These are phyloP conservation scores for Conticribra guillardii DNA, from an alignment of 108 stramenopile species.

Conservation along the genomic window DNA sequence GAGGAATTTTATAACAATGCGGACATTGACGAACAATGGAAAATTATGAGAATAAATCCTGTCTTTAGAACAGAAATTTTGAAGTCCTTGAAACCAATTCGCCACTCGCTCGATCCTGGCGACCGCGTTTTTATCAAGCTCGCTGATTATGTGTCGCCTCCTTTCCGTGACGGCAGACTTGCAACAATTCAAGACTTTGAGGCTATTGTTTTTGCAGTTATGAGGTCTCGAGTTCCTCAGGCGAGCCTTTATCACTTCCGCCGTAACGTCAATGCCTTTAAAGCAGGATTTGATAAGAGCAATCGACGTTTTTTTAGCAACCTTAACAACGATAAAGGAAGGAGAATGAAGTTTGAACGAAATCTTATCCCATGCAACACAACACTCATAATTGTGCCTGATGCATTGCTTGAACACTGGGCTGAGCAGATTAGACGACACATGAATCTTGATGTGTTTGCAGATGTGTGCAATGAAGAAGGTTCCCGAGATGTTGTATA, in stretches of 20 bases:
- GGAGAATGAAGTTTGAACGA: constrained; percentile 53
- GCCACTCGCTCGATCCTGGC: constrained; percentile 2
- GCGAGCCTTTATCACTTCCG: constrained; percentile 44
- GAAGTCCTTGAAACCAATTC: constrained; percentile 29
- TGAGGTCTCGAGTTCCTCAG: constrained; percentile 1
- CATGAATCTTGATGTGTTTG: constrained; percentile 52
- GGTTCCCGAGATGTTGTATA: constrained; percentile 50
- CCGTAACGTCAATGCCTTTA: constrained; percentile 39
- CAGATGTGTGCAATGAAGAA: constrained; percentile 14
- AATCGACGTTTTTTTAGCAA: constrained; percentile 42
- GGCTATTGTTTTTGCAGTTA: constrained; percentile 25
- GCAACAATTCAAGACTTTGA: constrained; percentile 44
- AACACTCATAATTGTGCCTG: constrained; percentile 75
- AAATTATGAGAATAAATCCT: constrained; percentile 32
- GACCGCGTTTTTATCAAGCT: constrained; percentile 2
- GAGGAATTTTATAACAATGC: constrained; percentile 52
- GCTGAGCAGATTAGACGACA: constrained; percentile 66
- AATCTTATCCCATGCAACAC: constrained; percentile 59
- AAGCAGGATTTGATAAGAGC: constrained; percentile 55
- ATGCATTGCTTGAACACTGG: constrained; percentile 84
- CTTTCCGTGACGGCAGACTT: constrained; percentile 43
- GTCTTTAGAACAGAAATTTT: constrained; percentile 39
- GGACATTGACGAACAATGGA: constrained; percentile 37
- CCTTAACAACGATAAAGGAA: constrained; percentile 31
- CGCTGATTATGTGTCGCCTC: constrained; percentile 25